Base-by-base conservation (phyloP, 108 stramenopile species). In the Skeletonema costatum region DNA sequence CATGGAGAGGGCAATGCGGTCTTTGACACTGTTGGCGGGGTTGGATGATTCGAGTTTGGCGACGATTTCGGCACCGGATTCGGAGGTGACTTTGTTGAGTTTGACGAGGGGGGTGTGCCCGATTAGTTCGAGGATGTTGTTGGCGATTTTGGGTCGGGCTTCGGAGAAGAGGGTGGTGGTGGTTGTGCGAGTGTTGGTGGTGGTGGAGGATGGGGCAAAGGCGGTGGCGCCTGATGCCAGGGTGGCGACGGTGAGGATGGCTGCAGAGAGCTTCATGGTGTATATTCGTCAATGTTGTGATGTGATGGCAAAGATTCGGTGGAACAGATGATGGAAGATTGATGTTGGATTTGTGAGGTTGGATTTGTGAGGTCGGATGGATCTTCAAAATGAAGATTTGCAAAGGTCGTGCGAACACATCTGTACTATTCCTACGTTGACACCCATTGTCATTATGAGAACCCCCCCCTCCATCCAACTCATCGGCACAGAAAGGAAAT, bases 21-120 rank as follows among this genome's bases (percentile, higher is more conserved):
- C 96, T 76, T 97, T 97, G 62, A 97, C 94, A 11, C 81, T 84
- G 88, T 92, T 93, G 68, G 93, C 92, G 3, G 96, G 96, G 74
- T 97, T 93, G 65, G 87, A 87, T 5, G 88, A 86, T 84, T 97
- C 96, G 19, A 93, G 83, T 87, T 97, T 97, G 63, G 87, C 92
- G 10, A 82, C 76, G 60, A 96, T 89, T 85, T 96, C 93, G 12
- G 93, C 92, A 14, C 62, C 87, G 70, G 88, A 89, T 32, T 78
- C 89, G 56, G 80, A 81, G 2, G 79, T 74, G 48, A 87, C 89
- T 60, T 80, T 80, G 80, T 80, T 86, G 33, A 96, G 77, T 74
- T 87, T 92, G 65, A 94, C 92, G 58, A 96, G 64, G 21, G 95
- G 95, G 2, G 95, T 96, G 70, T 87, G 83, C 0, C 95, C 95